Evolutionary conservation across 2,329 filamentous ascomycete genomes (phyloP), one percentile per base, ranked within the genome.

Genomic region (Microcyclosporella mali): DNA sequence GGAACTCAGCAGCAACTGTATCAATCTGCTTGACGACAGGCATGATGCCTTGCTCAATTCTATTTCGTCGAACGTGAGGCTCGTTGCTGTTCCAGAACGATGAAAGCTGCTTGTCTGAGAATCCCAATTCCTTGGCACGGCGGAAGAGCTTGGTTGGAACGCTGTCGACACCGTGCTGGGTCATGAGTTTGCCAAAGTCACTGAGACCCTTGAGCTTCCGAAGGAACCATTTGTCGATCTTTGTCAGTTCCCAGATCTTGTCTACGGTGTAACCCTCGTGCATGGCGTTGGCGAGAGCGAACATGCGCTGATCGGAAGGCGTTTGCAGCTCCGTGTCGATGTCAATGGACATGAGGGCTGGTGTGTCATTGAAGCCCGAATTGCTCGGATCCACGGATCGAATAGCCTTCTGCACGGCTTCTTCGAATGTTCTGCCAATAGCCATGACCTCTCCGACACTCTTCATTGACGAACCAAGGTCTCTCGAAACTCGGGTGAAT

Each of bases 381-480:
- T 97, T 97, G 72, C 92, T 84, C 69, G 87, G 90, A 66, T 98
- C 92, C 45, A 97, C 90, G 31, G 88, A 83, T 38, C 92, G 84
- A 58, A 98, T 98, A 15, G 92, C 92, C 68, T 97, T 98, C 60
- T 98, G 92, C 32, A 98, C 95, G 7, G 92, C 92, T 69, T 98
- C 92, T 68, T 98, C 92, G 57, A 98, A 98, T 1, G 86, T 94
- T 53, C 92, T 77, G 44, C 92, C 92, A 56, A 98, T 95, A 60
- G 85, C 90, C 92, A 98, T 97, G 54, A 98, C 92, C 66, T 98
- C 92, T 61, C 92, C 92, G 40, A 98, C 89, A 78, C 88, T 95
- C 82, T 97, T 98, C 92, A 98, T 98, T 10, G 90, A 95, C 2
- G 92, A 97, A 21, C 89, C 90, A 17, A 98, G 83, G 62, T 94